phyloP scores from a whole-genome alignment of 225 moss, liverwort and hornwort species.

The Anthoceros angustus region DNA sequence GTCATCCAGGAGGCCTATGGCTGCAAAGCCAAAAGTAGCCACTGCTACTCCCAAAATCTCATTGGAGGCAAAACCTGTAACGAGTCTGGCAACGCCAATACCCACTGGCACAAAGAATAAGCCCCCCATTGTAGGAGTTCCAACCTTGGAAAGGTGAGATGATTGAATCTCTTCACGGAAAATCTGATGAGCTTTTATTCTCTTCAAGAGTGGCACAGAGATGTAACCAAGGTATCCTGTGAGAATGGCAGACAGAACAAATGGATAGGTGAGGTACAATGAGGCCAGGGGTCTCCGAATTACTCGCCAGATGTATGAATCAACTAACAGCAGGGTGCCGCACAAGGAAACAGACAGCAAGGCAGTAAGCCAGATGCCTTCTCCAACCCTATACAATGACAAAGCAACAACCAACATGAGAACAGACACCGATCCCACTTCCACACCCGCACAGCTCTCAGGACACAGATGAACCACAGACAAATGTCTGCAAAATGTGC shows the following conservation, averaged over 20 bases:
- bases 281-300: conserved; percentile 31
- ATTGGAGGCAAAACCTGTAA: conserved; percentile 32
- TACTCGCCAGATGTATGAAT: conserved; percentile 42
- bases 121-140: conserved; percentile 91
- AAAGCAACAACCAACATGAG: neutral
- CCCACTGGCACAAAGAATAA: conserved; percentile 71
- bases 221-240: conserved; percentile 50
- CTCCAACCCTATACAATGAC: conserved; percentile 38
- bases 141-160: conserved; percentile 56
- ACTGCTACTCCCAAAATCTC: conserved; percentile 59
- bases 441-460: neutral
- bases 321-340: conserved; percentile 44
- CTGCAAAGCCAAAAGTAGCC: conserved; percentile 63
- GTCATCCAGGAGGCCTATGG: conserved; percentile 73
- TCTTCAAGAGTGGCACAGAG: conserved; percentile 53
- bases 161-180: conserved; percentile 66
- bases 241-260: conserved; percentile 43
- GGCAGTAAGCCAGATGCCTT: conserved; percentile 31
- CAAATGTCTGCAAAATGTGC: neutral
- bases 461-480: neutral
- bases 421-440: neutral
- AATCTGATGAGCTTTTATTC: conserved; percentile 50
- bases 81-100: conserved; percentile 50
- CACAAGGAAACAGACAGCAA: conserved; percentile 33
- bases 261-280: conserved; percentile 58